Conservation (phyloP, 2,329 filamentous ascomycete species). For the Cryphonectria nitschkei region DNA sequence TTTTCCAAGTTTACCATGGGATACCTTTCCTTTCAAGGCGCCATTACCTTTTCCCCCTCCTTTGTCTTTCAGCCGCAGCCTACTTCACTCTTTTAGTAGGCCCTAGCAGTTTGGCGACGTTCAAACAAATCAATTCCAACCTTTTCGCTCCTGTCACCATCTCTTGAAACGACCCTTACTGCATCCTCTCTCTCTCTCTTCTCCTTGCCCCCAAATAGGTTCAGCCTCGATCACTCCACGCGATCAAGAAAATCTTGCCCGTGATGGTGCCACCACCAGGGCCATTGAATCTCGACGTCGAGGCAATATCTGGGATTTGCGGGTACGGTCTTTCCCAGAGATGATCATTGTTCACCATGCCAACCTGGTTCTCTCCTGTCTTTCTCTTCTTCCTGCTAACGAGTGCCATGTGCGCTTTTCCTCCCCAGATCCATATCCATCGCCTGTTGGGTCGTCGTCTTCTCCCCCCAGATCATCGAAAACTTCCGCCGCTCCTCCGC, state of each 20-base stretch:
- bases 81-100: neutral
- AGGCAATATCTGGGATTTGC: constrained; percentile 90
- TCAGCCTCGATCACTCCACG: neutral
- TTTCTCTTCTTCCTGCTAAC: neutral
- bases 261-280: constrained; percentile 58
- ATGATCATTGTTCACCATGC: constrained; percentile 23
- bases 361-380: neutral
- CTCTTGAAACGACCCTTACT: neutral
- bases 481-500: constrained; percentile 86
- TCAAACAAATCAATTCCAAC: neutral
- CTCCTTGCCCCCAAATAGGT: neutral
- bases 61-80: no score
- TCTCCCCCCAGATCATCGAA: constrained; percentile 94
- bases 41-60: neutral
- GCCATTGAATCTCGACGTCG: constrained; percentile 76
- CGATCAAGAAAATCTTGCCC: neutral
- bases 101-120: neutral
- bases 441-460: constrained; percentile 97
- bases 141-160: neutral
- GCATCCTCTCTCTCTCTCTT: neutral
- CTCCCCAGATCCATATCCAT: constrained; percentile 82
- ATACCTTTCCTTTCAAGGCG: neutral
- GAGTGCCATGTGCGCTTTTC: neutral
- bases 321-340: constrained; percentile 54
- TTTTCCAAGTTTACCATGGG: neutral